Conservation (phyloP, 1,284 basidiomycete genomes). For the Exobasidium cylindrosporum region DNA sequence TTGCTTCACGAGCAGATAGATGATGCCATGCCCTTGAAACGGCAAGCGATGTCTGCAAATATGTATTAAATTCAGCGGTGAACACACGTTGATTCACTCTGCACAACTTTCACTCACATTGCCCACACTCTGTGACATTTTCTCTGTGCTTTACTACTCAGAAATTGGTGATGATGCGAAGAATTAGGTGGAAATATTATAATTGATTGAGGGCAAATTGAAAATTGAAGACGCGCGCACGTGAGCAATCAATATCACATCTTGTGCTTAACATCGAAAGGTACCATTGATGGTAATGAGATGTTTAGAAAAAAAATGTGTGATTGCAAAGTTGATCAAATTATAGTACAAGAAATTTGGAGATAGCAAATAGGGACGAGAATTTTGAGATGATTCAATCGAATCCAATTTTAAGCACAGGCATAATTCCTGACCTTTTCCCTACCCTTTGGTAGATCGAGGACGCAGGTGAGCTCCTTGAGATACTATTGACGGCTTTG, state of each 20-base stretch:
- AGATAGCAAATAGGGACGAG: no score
- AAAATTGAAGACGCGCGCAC: not conserved
- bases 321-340: no score
- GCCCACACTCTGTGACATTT: slow-evolving; percentile 17
- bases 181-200: not conserved
- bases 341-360: no score
- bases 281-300: no score
- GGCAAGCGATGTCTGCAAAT: slow-evolving; percentile 77
- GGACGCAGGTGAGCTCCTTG: no score
- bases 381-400: no score
- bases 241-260: no score
- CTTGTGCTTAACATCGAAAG: not conserved
- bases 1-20: slow-evolving; percentile 81
- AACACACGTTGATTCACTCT: not conserved
- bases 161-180: not conserved
- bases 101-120: slow-evolving; percentile 14
- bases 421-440: no score
- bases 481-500: not conserved
- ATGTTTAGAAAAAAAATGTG: no score
- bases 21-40: slow-evolving; percentile 94
- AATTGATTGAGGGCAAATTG: not conserved
- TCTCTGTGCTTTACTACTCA: not conserved
- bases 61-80: not conserved
- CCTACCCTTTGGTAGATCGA: no score
- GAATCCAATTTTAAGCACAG: no score